phyloP scores from a whole-genome alignment of 2,329 filamentous ascomycete species.

The Paecilomyces variotii region DNA sequence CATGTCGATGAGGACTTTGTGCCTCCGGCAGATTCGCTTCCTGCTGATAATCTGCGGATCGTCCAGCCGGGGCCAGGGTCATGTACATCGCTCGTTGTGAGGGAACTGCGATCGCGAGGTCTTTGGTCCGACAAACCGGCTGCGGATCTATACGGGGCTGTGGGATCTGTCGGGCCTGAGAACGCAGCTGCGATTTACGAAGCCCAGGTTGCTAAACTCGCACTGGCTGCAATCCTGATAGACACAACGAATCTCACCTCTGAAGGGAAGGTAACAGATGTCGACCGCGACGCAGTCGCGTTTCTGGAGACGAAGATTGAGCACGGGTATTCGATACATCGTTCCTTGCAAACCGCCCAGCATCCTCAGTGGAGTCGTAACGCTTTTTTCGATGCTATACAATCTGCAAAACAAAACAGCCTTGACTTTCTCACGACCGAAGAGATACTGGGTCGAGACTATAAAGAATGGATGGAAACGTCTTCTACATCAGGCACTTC shows the following conservation, averaged over 20 bases:
- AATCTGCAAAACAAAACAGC: constrained; percentile 47
- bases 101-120: constrained; percentile 40
- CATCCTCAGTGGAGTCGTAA: constrained; percentile 35
- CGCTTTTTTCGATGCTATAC: constrained; percentile 45
- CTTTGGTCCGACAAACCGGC: constrained; percentile 34
- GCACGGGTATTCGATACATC: constrained; percentile 12
- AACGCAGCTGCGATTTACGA: constrained; percentile 35
- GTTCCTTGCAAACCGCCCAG: neutral
- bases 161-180: constrained; percentile 4
- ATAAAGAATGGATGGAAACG: constrained; percentile 52
- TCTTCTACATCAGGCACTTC: constrained; percentile 18
- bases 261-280: constrained; percentile 37
- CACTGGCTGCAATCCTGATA: constrained; percentile 35
- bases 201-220: constrained; percentile 29
- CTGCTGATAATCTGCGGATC: constrained; percentile 40
- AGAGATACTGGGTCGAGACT: constrained; percentile 55
- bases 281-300: constrained; percentile 41
- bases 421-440: constrained; percentile 44
- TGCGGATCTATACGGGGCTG: constrained; percentile 9
- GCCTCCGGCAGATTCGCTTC: constrained; percentile 24
- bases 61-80: constrained; percentile 49
- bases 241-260: constrained; percentile 39
- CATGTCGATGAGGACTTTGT: constrained; percentile 52
- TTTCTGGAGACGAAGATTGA: constrained; percentile 47
- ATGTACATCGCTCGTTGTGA: constrained; percentile 50